Conservation (phyloP, 768 basidiomycete species). For the Clitopilus hobsonii region DNA sequence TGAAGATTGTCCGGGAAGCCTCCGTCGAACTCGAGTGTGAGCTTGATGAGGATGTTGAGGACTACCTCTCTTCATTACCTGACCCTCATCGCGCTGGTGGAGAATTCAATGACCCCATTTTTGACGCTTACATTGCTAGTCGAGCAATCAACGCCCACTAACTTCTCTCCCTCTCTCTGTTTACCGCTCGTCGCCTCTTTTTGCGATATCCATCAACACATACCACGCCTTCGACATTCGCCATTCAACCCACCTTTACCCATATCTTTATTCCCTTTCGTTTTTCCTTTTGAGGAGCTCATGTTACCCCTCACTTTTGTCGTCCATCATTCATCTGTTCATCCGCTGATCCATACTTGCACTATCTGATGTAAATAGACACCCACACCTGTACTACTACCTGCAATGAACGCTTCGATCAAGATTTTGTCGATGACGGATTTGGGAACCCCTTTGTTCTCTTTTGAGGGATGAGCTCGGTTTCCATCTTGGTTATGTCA, state of each 20-base stretch:
- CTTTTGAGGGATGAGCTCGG: background rate
- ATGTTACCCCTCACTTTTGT: background rate
- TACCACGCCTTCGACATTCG: background rate
- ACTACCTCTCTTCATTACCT: background rate
- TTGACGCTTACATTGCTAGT: conserved; percentile 1
- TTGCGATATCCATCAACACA: too few relatives aligned
- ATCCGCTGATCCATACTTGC: background rate
- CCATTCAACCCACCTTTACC: background rate
- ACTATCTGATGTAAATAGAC: background rate
- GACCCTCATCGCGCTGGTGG: background rate
- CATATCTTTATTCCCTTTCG: background rate
- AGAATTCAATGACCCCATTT: conserved; percentile 2
- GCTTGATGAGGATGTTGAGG: conserved; percentile 3
- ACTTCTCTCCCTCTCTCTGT: background rate
- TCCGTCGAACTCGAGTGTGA: conserved; percentile 1
- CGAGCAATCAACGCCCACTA: background rate
- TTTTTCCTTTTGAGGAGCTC: background rate
- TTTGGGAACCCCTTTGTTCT: background rate
- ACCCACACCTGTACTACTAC: background rate
- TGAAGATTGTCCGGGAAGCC: conserved; percentile 8
- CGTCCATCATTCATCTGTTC: background rate
- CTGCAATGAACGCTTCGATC: background rate
- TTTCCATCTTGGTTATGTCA: background rate
- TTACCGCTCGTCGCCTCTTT: too few relatives aligned
- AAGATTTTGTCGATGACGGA: background rate